A percentile compares a stretch with the other conserved stretches of the same genome.
Conservation (phyloP, 2,329 filamentous ascomycete genomes). For the Pseudogymnoascus sp. region DNA sequence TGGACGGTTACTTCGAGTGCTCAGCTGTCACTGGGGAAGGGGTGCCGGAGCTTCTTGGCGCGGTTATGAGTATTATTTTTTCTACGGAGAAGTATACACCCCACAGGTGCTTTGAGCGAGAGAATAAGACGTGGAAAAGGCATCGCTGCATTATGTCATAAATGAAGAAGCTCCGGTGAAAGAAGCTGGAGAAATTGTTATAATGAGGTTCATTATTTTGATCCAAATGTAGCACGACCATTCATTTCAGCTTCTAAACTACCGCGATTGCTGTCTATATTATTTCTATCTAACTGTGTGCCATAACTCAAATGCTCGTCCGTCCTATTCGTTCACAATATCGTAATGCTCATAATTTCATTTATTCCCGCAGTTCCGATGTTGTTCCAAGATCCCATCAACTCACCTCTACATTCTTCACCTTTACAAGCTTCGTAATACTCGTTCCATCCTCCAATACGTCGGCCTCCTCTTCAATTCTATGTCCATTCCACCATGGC, state of each 20-base stretch:
- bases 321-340: not conserved
- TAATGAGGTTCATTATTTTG: not conserved
- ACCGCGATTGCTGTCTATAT: not conserved
- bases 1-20: not conserved
- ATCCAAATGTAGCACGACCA: not conserved
- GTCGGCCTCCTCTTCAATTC: conserved; percentile 51
- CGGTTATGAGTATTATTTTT: not conserved
- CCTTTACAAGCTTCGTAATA: conserved; percentile 47
- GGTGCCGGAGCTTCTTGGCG: not conserved
- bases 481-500: conserved; percentile 51
- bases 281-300: not conserved
- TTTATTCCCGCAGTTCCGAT: not conserved
- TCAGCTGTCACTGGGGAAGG: not conserved
- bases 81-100: not conserved
- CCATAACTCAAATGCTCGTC: not conserved
- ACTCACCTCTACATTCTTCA: conserved; percentile 15
- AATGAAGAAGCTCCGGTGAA: not conserved
- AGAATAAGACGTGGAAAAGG: not conserved
- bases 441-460: conserved; percentile 58
- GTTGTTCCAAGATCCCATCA: not conserved
- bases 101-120: not conserved
- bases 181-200: not conserved
- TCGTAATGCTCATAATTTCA: not conserved
- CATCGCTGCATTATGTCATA: not conserved
- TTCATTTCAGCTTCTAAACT: not conserved